phyloP scores from a whole-genome alignment of 768 basidiomycete species.

The Tricholoma matsutake region DNA sequence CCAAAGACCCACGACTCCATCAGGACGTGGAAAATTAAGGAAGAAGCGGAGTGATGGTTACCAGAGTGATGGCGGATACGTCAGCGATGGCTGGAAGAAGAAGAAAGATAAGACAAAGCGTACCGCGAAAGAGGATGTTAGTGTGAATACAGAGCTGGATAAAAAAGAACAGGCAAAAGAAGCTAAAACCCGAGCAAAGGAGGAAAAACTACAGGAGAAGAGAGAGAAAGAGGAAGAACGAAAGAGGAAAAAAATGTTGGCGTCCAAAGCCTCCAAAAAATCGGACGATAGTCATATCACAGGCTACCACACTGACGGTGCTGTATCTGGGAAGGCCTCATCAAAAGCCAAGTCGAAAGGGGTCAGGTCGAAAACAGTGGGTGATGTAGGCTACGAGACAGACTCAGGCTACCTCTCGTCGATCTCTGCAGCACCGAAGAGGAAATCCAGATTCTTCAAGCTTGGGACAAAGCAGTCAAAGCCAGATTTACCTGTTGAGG shows the following conservation, averaged over 20 bases:
- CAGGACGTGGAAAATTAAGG: constrained; percentile 32
- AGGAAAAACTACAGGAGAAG: constrained; percentile 25
- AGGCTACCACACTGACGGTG: constrained; percentile 29
- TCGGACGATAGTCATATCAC: constrained; percentile 8
- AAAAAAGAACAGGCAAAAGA: constrained; percentile 29
- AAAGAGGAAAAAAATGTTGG: constrained; percentile 33
- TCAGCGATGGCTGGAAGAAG: constrained; percentile 40
- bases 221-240: constrained; percentile 28
- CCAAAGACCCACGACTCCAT: constrained; percentile 16
- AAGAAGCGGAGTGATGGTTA: constrained; percentile 47
- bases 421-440: constrained; percentile 22
- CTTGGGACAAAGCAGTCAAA: constrained; percentile 39
- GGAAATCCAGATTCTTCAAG: constrained; percentile 44
- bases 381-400: constrained; percentile 36
- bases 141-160: constrained; percentile 8
- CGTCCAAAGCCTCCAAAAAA: constrained; percentile 16
- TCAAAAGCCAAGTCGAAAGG: constrained; percentile 27
- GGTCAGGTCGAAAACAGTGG: constrained; percentile 20
- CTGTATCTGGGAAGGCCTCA: constrained; percentile 4
- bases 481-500: constrained; percentile 28
- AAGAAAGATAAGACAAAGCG: constrained; percentile 19
- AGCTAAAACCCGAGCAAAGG: constrained; percentile 20
- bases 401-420: constrained; percentile 33
- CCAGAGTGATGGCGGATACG: constrained; percentile 51
- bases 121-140: constrained; percentile 22